Conservation (phyloP, 192 early-diverging fungal genomes). For the Backusella psychrophila region DNA sequence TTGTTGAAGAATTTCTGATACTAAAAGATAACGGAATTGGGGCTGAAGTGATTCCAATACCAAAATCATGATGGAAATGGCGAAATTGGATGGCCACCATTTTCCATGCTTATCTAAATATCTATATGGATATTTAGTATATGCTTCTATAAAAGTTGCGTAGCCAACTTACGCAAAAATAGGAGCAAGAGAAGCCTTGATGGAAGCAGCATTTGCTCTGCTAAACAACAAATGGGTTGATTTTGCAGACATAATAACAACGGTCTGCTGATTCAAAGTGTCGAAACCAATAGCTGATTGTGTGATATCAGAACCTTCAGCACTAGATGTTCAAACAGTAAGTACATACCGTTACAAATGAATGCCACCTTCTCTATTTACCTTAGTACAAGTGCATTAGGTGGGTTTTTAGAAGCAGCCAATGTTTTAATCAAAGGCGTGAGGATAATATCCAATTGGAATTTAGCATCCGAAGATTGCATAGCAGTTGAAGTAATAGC, state of each 20-base stretch:
- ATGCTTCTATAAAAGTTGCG: too few relatives aligned
- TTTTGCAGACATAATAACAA: conserved; percentile 10
- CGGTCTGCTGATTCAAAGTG: neutral
- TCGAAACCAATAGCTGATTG: conserved; percentile 7
- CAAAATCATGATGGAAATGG: conserved; percentile 19
- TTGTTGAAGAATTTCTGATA: conserved; percentile 45
- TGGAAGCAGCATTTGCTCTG: conserved; percentile 9
- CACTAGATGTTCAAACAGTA: neutral
- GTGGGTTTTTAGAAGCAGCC: conserved; percentile 4
- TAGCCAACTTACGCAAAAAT: conserved; percentile 6
- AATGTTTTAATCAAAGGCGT: conserved; percentile 43
- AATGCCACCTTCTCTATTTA: neutral
- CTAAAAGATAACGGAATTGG: conserved; percentile 49
- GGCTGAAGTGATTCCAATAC: conserved; percentile 37
- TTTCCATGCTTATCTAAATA: conserved; percentile 23
- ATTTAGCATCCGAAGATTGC: conserved; percentile 55
- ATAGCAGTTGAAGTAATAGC: conserved; percentile 60
- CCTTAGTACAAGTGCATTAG: conserved; percentile 13
- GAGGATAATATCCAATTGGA: conserved; percentile 58
- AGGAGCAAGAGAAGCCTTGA: conserved; percentile 18
- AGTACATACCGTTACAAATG: too few relatives aligned
- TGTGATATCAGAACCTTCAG: neutral
- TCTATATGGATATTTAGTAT: conserved; percentile 5
- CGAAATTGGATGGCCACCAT: conserved; percentile 37
- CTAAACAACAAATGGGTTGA: conserved; percentile 1